Base-by-base conservation (phyloP, 345 rosid genomes). In the Lepidium africanum region DNA sequence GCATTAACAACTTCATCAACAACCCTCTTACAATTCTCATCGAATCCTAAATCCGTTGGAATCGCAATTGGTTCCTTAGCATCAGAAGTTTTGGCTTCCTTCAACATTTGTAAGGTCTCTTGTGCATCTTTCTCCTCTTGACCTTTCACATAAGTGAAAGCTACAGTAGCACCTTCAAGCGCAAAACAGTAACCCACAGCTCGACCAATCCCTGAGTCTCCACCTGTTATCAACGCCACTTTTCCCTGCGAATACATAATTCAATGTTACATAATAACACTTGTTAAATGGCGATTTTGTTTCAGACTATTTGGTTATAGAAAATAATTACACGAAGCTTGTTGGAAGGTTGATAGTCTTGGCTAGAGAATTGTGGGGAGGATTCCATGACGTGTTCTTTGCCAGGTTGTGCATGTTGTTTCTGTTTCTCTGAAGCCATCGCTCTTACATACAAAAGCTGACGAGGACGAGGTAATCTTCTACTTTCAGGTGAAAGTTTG, bases 191-290 rank as follows among this genome's bases (percentile, higher is more conserved):
- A 63, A 46, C 82, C 48, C 54, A 89, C 97, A 0, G 94, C 96
- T 64, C 92, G 67, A 13, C 97, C 92, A 0, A 91, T 87, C 23
- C 94, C 96, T 0, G 90, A 89, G 64, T 87, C 98, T 4, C 98
- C 98, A 0, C 95, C 92, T 0, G 95, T 86, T 12, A 92, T 83
- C 16, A 89, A 59, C 2, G 97, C 94, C 63, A 91, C 89, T 71
- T 80, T 89, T 3, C 92, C 94, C 94, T 89, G 53, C 25, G 14
- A 15, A 15, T 1, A 67, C n/a, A 61, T n/a, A n/a, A n/a, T 49
- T 9, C 37, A 55, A 19, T 53, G 10, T 66, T 12, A 41, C 6
- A 9, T n/a, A 19, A 19, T 9, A 21, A 10, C 3, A 25, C 4
- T 25, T 2, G 27, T 25, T 25, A 25, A 25, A 25, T 25, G 27